A percentile compares a stretch with the other conserved stretches of the same genome.
Conservation (phyloP, 805 yeast species). For the Wickerhamomyces canadensis region DNA sequence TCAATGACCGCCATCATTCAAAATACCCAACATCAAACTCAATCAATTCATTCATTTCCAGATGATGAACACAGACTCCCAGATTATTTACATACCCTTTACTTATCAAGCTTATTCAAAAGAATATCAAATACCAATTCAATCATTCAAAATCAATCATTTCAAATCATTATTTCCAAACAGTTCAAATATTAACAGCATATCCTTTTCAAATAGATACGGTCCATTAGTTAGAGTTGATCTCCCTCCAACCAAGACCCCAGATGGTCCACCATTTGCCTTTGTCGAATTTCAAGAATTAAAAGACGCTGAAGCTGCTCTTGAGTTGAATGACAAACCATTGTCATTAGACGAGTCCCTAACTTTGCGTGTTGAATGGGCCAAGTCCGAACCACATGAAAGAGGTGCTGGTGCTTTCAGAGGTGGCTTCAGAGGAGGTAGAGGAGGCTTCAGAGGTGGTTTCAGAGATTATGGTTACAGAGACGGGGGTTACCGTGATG, state of each 20-base stretch:
- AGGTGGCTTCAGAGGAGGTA: conserved; percentile 18
- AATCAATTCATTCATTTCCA: no score
- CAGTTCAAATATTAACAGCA: conserved; percentile 2
- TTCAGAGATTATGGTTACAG: conserved; percentile 8
- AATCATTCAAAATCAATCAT: background rate
- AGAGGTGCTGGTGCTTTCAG: conserved; percentile 31
- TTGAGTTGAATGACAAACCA: conserved; percentile 40
- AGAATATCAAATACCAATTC: no score
- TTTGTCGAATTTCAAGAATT: conserved; percentile 52
- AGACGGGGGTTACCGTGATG: conserved; percentile 5
- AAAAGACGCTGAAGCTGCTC: conserved; percentile 50
- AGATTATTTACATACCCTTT: no score
- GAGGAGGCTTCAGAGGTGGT: conserved; percentile 14
- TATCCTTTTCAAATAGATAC: conserved; percentile 30
- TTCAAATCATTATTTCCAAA: conserved; percentile 2
- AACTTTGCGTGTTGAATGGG: conserved; percentile 48
- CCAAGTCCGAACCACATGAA: conserved; percentile 48
- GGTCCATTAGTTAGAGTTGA: conserved; percentile 56
- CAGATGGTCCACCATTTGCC: conserved; percentile 56
- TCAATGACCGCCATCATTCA: no score
- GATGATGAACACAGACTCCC: no score
- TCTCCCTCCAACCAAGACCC: conserved; percentile 57
- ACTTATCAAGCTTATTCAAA: no score
- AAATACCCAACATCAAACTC: no score
- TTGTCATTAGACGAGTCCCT: conserved; percentile 34